phyloP scores from a whole-genome alignment of 495 filamentous ascomycete genomes.

The Extremus antarcticus region DNA sequence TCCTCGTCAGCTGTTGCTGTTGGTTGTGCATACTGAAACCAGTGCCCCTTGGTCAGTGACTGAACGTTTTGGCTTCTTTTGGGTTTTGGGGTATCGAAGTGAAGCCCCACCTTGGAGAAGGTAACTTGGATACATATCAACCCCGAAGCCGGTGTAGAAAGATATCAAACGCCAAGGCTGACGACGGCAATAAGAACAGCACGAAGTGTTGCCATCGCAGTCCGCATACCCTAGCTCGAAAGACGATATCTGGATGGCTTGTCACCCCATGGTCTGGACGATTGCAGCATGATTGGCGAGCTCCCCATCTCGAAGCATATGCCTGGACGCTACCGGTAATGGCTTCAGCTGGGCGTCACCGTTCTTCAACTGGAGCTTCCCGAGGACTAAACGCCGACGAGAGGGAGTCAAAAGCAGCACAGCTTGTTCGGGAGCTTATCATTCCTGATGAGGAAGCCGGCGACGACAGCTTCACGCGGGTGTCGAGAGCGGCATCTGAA shows the following conservation, averaged over 20 bases:
- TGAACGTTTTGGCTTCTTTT: too few relatives aligned
- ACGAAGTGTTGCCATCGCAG: too few relatives aligned
- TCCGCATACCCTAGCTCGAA: too few relatives aligned
- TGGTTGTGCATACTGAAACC: too few relatives aligned
- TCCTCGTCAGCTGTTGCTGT: not conserved
- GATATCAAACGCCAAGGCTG: not conserved
- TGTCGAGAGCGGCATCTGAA: not conserved
- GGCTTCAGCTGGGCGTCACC: not conserved
- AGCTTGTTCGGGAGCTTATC: not conserved
- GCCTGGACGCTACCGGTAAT: not conserved
- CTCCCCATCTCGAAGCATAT: not conserved
- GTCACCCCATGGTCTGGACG: not conserved
- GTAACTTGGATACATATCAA: too few relatives aligned
- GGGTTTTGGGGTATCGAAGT: too few relatives aligned
- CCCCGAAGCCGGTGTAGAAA: too few relatives aligned
- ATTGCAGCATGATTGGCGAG: not conserved
- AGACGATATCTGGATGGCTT: not conserved
- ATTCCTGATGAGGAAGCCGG: not conserved
- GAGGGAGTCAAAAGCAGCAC: not conserved
- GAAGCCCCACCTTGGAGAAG: too few relatives aligned
- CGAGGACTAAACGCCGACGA: constrained; percentile 2
- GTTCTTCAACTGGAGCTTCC: constrained; percentile 10
- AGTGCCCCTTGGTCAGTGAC: too few relatives aligned
- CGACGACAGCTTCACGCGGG: not conserved
- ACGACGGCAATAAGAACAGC: too few relatives aligned